Base-by-base conservation (phyloP, 2,329 filamentous ascomycete genomes). In the Fusarium liriodendri region DNA sequence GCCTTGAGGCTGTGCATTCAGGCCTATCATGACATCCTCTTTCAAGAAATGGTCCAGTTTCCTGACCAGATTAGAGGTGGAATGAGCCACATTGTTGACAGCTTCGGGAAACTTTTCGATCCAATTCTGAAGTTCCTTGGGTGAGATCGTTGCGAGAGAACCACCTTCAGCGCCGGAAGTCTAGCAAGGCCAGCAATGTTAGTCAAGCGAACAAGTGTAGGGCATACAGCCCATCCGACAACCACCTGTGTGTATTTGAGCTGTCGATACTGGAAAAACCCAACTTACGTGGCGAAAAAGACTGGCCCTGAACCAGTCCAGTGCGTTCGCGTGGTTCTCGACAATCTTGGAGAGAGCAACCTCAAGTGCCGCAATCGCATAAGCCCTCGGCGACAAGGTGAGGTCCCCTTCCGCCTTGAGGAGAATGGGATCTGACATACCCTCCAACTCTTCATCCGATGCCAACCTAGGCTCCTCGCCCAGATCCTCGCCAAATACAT, bases 351-450 rank as follows among this genome's bases (percentile, higher is more conserved):
- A n/a, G 10, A 72, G 4, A 2, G 29, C 35, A 6, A 16, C 52
- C 0, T 27, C 62, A 1, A 65, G 18, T 11, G 47, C 63, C 11
- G 54, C 38, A 7, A 76, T 38, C 9, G 38, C 65, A 10, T 76
- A 75, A 10, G 64, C 50, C 6, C 72, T 35, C 0, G 73, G 72
- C 18, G 54, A 38, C 10, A 18, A 11, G 16, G 10, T 45, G 3
- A 8, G 22, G 0, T 22, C 57, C 1, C 60, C 1, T 4, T 60
- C 61, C 3, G 33, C 27, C 38, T 62, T 20, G 3, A 40, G 6
- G 2, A 38, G 50, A 5, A 38, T 75, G 2, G 72, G 72, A 3
- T 75, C 72, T 2, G 40, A 0, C 5, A 7, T 63, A 3, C n/a
- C 62, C 1, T 58, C 64, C 3, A 27, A 33, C 2, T 29, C 27